Evolutionary conservation across 805 yeast genomes (phyloP), one percentile per base, ranked within the genome.

Genomic region (Soucietia sequanensis): DNA sequence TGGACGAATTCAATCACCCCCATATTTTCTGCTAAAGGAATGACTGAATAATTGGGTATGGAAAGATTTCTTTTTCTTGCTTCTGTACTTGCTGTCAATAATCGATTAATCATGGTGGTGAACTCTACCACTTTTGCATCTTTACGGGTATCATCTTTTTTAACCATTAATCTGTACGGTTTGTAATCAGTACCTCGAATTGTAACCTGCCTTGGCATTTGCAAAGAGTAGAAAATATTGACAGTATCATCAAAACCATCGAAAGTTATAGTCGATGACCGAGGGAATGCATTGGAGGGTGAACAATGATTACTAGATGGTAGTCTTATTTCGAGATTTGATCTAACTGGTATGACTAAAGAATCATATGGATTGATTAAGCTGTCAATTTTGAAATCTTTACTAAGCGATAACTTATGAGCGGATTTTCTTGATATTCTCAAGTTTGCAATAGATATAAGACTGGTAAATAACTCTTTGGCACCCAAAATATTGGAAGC

Each of bases 71-170:
- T 66, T 42, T 80, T 79, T 31, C 82, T 75, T 0, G 97, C 81
- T 31, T 83, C 95, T 10, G 74, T 70, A 49, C 84, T 84, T 13
- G 73, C 71, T 14, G 67, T 60, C 37, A 93, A 65, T 20, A 93
- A 55, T 45, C 86, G 76, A 53, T 90, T 90, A 57, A 93, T 79
- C 59, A 89, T 83, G 1, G 87, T 78, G 0, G 97, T 87, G 48
- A 93, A 83, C 48, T 95, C 93, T n/a, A 89, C 84, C 34, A 91
- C 77, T 48, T 95, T 84, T 4, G 96, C 93, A 65, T 95, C 99
- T 52, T 95, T 95, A 44, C 98, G 67, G 13, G 95, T 81, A 62
- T 93, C 99, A 59, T 93, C 99, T 42, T 80, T 75, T 53, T 93
- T 93, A 48, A 95, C 81, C 62, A 93, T 71, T 11, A 93, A 70